Percentiles rank a stretch among this genome's conserved stretches.
Evolutionary conservation across 2,329 filamentous ascomycete species (phyloP).

Genomic region (Penicillium sp.): DNA sequence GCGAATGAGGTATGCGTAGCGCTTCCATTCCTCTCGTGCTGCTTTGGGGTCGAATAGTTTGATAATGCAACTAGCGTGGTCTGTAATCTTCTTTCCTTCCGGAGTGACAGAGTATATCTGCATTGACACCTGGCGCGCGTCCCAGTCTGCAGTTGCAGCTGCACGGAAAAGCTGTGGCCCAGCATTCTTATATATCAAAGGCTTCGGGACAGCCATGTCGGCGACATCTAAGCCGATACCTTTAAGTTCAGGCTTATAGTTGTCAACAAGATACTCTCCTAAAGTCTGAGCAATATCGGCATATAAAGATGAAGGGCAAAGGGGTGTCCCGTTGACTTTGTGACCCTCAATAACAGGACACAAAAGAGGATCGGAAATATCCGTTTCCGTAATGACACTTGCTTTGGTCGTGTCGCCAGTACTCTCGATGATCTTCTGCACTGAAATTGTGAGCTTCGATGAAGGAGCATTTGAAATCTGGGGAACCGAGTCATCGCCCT

Average conservation of each 20-base stretch:
- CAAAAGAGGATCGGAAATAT: conserved; percentile 31
- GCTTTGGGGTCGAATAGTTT: conserved; percentile 19
- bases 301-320: conserved; percentile 18
- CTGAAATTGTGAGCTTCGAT: conserved; percentile 14
- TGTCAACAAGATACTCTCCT: conserved; percentile 21
- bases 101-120: conserved; percentile 34
- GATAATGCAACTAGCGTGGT: conserved; percentile 14
- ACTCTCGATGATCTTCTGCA: conserved; percentile 14
- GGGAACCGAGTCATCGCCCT: conserved; percentile 50
- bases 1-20: conserved; percentile 20
- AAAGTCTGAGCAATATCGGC: conserved; percentile 25
- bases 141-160: conserved; percentile 34
- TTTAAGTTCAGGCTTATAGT: conserved; percentile 30
- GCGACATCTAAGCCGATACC: conserved; percentile 31
- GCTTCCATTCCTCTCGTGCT: conserved; percentile 43
- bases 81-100: conserved; percentile 29
- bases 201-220: conserved; percentile 37
- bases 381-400: conserved; percentile 33
- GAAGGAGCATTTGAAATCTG: neutral
- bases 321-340: conserved; percentile 24
- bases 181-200: conserved; percentile 53
- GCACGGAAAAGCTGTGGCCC: conserved; percentile 36
- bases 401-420: conserved; percentile 3
- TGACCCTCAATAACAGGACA: conserved; percentile 34
- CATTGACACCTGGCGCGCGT: conserved; percentile 26